Evolutionary conservation across 2,329 filamentous ascomycete species (phyloP).

Genomic region (Peltaster fructicola): DNA sequence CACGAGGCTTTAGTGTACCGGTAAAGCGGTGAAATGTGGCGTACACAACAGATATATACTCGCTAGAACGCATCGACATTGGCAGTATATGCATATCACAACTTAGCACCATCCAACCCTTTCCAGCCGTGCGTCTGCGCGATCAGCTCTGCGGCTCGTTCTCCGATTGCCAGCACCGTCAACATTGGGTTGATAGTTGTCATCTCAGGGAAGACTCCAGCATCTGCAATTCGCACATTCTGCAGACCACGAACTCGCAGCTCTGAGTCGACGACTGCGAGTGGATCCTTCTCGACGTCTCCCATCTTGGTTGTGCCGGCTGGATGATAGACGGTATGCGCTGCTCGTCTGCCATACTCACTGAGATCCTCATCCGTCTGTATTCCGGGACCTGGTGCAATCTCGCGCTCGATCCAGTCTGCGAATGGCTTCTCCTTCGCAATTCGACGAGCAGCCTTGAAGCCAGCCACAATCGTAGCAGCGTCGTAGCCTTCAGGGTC

Average conservation of each 20-base stretch:
- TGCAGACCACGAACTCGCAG: constrained; percentile 56
- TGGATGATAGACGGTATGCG: constrained; percentile 82
- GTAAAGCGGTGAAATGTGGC: constrained; percentile 14
- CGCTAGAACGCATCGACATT: no score
- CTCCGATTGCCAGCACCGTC: constrained; percentile 68
- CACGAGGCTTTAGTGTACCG: constrained; percentile 24
- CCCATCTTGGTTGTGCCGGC: constrained; percentile 87
- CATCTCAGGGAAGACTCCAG: constrained; percentile 78
- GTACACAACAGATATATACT: no score
- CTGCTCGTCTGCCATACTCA: constrained; percentile 63
- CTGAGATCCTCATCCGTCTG: constrained; percentile 64
- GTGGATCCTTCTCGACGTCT: constrained; percentile 45
- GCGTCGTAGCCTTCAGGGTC: constrained; percentile 74
- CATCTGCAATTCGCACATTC: constrained; percentile 65
- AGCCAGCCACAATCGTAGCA: constrained; percentile 59
- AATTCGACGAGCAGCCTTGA: constrained; percentile 60
- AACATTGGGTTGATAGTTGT: constrained; percentile 79
- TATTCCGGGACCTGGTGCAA: constrained; percentile 56
- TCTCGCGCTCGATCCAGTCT: constrained; percentile 67
- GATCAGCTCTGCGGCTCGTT: constrained; percentile 71
- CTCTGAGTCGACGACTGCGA: constrained; percentile 64
- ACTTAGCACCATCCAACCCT: constrained; percentile 34
- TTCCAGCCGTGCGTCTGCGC: constrained; percentile 54
- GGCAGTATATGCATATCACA: no score
- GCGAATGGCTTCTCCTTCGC: constrained; percentile 62